A percentile compares a stretch with the other conserved stretches of the same genome.
These are phyloP conservation scores for Xylaria telfairii DNA, from an alignment of 495 filamentous ascomycete genomes.

Conservation along the genomic window DNA sequence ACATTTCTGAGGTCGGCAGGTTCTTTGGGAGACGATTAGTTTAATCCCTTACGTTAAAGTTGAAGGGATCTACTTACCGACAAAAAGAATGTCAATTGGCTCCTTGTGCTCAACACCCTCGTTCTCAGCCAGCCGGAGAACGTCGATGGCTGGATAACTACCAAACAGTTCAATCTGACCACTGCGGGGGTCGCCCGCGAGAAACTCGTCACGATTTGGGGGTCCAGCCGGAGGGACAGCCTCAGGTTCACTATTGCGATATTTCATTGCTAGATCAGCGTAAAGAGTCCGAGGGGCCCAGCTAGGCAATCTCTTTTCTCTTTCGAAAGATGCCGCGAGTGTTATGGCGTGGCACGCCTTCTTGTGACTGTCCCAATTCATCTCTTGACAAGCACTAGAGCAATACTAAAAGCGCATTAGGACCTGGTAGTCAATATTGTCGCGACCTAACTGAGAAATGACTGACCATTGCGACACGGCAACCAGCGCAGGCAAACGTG, in stretches of 20 bases:
- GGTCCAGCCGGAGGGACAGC: neutral
- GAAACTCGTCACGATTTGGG: neutral
- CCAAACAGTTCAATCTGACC: conserved; percentile 6
- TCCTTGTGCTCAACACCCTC: neutral
- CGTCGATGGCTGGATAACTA: conserved; percentile 14
- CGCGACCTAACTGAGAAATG: neutral
- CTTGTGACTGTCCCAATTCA: neutral
- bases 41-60: neutral
- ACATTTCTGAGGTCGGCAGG: conserved; percentile 14
- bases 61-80: neutral
- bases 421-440: neutral
- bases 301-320: neutral
- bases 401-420: neutral
- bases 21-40: neutral
- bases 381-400: neutral
- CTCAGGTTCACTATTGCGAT: neutral
- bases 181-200: neutral
- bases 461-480: neutral
- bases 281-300: conserved; percentile 17
- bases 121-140: neutral
- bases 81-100: conserved; percentile 10
- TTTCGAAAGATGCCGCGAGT: neutral
- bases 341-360: neutral
- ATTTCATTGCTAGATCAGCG: neutral
- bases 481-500: neutral